Evolutionary conservation across 2,329 filamentous ascomycete genomes (phyloP), one percentile per base, ranked within the genome.

Genomic region (Aspergillus vadensis): DNA sequence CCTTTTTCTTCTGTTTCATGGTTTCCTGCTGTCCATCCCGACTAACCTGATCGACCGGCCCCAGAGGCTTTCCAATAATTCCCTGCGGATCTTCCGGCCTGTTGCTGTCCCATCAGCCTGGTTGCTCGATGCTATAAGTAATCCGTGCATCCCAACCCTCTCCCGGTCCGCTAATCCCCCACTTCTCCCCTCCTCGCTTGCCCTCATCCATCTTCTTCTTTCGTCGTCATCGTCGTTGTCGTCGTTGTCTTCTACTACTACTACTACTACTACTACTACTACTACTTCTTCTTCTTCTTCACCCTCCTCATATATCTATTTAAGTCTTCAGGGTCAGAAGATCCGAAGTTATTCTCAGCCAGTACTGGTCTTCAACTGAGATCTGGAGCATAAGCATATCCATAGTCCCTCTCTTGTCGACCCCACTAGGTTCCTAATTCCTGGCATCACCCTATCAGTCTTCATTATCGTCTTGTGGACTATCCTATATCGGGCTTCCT

Each of bases 121-220:
- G 14, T 49, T 38, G 44, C 43, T 39, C 44, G n/a, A 39, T 55
- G 30, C 25, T 64, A 64, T 63, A 64, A 64, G 63, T 59, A 60
- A 52, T 60, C 38, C 41, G 52, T 55, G 9, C 19, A 61, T 59
- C 56, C 56, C 60, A 56, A 36, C 59, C 52, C 39, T 32, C 41
- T 51, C 14, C 27, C 51, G 41, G 15, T 49, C 14, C 38, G 17
- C 54, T 58, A 17, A 30, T 53, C 39, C 48, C 47, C 55, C 50
- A 38, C 50, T 55, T 39, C 51, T 47, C 32, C 19, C 30, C 30
- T 21, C 48, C 38, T 51, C 60, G 54, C 43, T 41, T n/a, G 15
- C 7, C 25, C 44, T 57, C 12, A 9, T 49, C 21, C 17, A 36
- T 47, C 50, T 59, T 58, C 41, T 32, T 55, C 55, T 21, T 54